These are phyloP conservation scores for cucumber (Cucumis sativus) DNA, from an alignment of 306 rosid genomes.

Conservation along the genomic window Cucumber_9930_V3 NC_026655.2:4049501-4050000, in stretches of 20 bases:
- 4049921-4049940: neutral
- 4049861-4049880: neutral
- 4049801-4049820: neutral
- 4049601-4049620: constrained; percentile 64
- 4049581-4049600: constrained; percentile 45
- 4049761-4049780: neutral
- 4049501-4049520: constrained; percentile 63
- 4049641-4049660: constrained; percentile 20
- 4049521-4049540: constrained; percentile 55
- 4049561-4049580: constrained; percentile 20
- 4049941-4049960: neutral
- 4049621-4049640: neutral
- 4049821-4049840: neutral
- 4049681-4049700: neutral
- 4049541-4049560: constrained; percentile 38
- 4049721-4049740: neutral
- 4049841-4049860: neutral
- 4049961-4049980: neutral
- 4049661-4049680: neutral
- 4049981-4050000: neutral
- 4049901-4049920: neutral
- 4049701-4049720: too few species aligned
- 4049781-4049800: neutral
- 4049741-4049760: neutral
- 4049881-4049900: neutral